Evolutionary conservation across 805 yeast genomes (phyloP), one percentile per base, ranked within the genome.

Genomic region (Cyberlindnera xishuangbannaensis): DNA sequence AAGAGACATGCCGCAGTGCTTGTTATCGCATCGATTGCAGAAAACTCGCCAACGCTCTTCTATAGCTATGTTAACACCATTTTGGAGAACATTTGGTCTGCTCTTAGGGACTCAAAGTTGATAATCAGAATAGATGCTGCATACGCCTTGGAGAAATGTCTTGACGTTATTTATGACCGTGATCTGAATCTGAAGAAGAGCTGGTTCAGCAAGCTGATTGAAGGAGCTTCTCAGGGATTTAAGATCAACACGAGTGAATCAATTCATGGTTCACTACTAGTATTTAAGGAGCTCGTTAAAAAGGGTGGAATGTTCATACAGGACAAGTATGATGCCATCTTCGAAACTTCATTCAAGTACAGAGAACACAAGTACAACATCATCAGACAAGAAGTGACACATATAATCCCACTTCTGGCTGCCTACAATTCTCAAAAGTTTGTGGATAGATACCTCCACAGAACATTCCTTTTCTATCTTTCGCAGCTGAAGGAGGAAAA

Each of bases 1-100:
- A 73, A 94, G 48, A 76, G 92, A 43, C 97, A 90, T 53, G 96
- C 97, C 0, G 95, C 97, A 1, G 77, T 87, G 24, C 65, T 90
- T 33, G 78, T 86, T 26, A 73, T 92, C 25, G 73, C 81, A 7
- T 82, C 96, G 1, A 69, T 92, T 40, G 95, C 96, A 1, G 75
- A 75, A 35, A 83, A 84, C 50, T 82, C 95, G 2, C 95, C 97
- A 2, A 83, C 94, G 7, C 63, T 87, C 37, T 64, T 90, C 32
- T 83, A 83, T 52, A 74, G 78, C 22, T 84, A 83, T 55, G 81
- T 86, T 20, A 77, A 80, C 39, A 81, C 82, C 25, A 79, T 88
- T 13, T 63, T 90, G 35, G 84, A 83, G 29, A 79, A 83, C 45
- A 74, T 92, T 13, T 90, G 97, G 96, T 69, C 78, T 25, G 95